Base-by-base conservation (phyloP, 2,329 filamentous ascomycete species). In the Trichoderma sp. region DNA sequence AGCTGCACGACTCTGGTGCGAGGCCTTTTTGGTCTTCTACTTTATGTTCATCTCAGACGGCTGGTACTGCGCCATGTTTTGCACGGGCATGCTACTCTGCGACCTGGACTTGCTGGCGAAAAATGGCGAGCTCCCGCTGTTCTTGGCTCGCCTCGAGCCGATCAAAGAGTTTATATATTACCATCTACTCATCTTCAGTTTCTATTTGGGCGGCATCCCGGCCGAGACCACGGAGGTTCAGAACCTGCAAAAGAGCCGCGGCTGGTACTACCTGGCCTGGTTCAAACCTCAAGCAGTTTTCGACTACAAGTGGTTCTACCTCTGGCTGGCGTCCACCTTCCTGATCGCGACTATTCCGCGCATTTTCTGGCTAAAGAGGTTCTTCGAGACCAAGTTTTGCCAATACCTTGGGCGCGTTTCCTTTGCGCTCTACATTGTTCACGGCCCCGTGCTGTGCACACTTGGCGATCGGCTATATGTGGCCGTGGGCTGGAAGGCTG, bases 41-140 rank as follows among this genome's bases (percentile, higher is more conserved):
- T 90, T 90, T 73, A 80, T 92, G 74, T 91, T 90, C 75, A 83
- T 91, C 61, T 84, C 83, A 4, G 90, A 92, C 74, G 89, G 87
- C 27, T 87, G 83, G 77, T 87, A 87, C 73, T 86, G 84, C 70
- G 81, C 87, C 17, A 80, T 89, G 76, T 90, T 90, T 74, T 76
- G 85, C 13, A 78, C 82, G 0, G 89, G 89, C 25, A 87, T 90
- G 84, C 76, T 90, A 4, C 80, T 89, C 13, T 84, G 84, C 75
- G 87, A 90, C 68, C 76, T 90, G 34, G 88, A 90, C 71, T 72
- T 87, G 5, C 81, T 89, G 2, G 82, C 84, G 1, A 77, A 76
- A 54, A 78, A 77, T 53, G 80, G 82, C 42, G 80, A 85, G 45
- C 80, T 89, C 5, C 88, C 88, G 0, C 68, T 68, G 0, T 79